Evolutionary conservation across 2,329 filamentous ascomycete species (phyloP).

Genomic region (Helminthosporium solani): DNA sequence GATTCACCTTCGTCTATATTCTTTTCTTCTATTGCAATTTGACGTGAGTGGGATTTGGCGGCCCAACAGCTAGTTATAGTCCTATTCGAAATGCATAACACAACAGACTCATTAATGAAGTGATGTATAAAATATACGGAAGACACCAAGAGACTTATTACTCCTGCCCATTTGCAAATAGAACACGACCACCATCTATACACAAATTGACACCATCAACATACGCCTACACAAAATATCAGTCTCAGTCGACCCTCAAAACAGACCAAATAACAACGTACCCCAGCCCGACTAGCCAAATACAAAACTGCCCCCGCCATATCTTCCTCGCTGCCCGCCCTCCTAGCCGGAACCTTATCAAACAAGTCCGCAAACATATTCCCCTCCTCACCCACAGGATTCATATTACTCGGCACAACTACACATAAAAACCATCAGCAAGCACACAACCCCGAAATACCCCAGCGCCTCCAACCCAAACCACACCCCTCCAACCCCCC

Average conservation of each 20-base stretch:
- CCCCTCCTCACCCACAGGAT: conserved; percentile 44
- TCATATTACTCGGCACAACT: conserved; percentile 51
- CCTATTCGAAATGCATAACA: too few species aligned
- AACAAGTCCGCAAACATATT: conserved; percentile 47
- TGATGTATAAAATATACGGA: too few species aligned
- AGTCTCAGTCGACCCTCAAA: too few species aligned
- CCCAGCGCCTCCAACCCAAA: too few species aligned
- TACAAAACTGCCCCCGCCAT: conserved; percentile 46
- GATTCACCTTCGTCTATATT: too few species aligned
- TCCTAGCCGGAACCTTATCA: conserved; percentile 33
- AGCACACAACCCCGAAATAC: not conserved
- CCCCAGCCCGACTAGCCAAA: conserved; percentile 44
- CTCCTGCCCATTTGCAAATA: conserved; percentile 42
- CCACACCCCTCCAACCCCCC: not conserved
- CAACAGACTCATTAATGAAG: too few species aligned
- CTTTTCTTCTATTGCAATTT: too few species aligned
- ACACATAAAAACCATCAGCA: not conserved
- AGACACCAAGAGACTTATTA: too few species aligned
- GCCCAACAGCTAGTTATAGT: too few species aligned
- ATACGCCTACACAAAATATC: conserved; percentile 28
- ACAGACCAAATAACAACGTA: conserved; percentile 19
- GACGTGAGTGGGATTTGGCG: too few species aligned
- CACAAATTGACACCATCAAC: conserved; percentile 44
- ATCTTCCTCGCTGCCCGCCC: conserved; percentile 42
- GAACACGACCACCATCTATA: conserved; percentile 44